Evolutionary conservation across 2,329 filamentous ascomycete genomes (phyloP).

Genomic region (Sporothrix mexicana): DNA sequence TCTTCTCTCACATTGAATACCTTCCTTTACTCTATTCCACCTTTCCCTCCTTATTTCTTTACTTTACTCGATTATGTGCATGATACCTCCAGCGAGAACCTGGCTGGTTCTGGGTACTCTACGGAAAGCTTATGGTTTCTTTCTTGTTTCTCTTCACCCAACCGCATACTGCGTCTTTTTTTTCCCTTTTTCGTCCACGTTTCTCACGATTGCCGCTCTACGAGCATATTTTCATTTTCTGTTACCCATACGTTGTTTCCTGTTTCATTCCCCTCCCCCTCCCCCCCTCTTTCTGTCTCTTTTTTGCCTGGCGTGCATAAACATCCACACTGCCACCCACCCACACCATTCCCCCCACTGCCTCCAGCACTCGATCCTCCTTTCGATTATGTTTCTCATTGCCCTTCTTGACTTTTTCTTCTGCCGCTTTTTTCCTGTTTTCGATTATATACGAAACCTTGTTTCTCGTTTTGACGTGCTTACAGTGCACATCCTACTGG

Average conservation of each 20-base stretch:
- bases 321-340: constrained; percentile 22
- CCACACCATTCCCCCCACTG: background rate
- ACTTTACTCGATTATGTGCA: constrained; percentile 32
- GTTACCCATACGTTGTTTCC: background rate
- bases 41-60: background rate
- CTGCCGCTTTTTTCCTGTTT: background rate
- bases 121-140: constrained; percentile 29
- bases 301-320: constrained; percentile 23
- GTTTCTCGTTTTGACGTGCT: constrained; percentile 23
- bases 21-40: background rate
- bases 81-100: constrained; percentile 36
- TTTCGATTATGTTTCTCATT: background rate
- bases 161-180: constrained; percentile 2
- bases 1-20: background rate
- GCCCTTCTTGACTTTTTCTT: background rate
- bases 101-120: constrained; percentile 38
- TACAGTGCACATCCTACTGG: constrained; percentile 18
- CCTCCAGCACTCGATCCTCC: background rate
- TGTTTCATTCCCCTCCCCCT: constrained; percentile 16
- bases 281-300: background rate
- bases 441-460: constrained; percentile 25
- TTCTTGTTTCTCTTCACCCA: constrained; percentile 10
- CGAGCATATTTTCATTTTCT: constrained; percentile 1
- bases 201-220: constrained; percentile 20
- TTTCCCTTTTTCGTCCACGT: constrained; percentile 14